Conservation (phyloP, 352 stramenopile genomes). For the Phytophthora sp. region DNA sequence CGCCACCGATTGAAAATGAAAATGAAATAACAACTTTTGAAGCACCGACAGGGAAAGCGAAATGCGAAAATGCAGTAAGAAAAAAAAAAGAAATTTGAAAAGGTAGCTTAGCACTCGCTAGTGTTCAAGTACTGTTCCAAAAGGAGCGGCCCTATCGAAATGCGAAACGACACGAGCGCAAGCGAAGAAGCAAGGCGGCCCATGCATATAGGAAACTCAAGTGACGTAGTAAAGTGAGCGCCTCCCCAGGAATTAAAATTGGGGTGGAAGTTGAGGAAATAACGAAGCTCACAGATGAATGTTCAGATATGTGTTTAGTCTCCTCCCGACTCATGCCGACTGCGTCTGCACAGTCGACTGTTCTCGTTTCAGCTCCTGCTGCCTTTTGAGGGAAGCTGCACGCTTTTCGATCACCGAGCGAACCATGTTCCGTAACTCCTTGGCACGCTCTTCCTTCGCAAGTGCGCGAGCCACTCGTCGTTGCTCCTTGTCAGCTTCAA, state of each 20-base stretch:
- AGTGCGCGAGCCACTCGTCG: constrained; percentile 28
- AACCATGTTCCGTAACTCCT: constrained; percentile 38
- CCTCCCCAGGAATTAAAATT: constrained; percentile 44
- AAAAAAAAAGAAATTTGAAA: constrained; percentile 42
- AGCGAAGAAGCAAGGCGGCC: constrained; percentile 5
- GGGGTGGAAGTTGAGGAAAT: constrained; percentile 43
- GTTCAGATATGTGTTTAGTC: constrained; percentile 8
- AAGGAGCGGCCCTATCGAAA: constrained; percentile 6
- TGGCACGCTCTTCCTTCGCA: constrained; percentile 42
- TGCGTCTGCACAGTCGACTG: constrained; percentile 25
- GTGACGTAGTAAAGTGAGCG: constrained; percentile 50
- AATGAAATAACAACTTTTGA: constrained; percentile 57
- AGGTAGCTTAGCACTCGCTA: constrained; percentile 22
- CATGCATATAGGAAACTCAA: constrained; percentile 49
- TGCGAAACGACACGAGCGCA: neutral
- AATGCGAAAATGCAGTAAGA: constrained; percentile 46
- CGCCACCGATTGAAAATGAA: constrained; percentile 37
- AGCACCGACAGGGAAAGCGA: constrained; percentile 31
- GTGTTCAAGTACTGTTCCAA: constrained; percentile 18
- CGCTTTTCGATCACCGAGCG: constrained; percentile 45
- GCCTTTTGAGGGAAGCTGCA: constrained; percentile 35
- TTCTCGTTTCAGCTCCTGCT: constrained; percentile 36
- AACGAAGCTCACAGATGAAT: constrained; percentile 51
- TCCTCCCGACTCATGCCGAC: constrained; percentile 27
- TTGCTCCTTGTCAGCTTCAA: constrained; percentile 34